phyloP scores from a whole-genome alignment of 2,329 filamentous ascomycete genomes.

The Trichophyton simii region DNA sequence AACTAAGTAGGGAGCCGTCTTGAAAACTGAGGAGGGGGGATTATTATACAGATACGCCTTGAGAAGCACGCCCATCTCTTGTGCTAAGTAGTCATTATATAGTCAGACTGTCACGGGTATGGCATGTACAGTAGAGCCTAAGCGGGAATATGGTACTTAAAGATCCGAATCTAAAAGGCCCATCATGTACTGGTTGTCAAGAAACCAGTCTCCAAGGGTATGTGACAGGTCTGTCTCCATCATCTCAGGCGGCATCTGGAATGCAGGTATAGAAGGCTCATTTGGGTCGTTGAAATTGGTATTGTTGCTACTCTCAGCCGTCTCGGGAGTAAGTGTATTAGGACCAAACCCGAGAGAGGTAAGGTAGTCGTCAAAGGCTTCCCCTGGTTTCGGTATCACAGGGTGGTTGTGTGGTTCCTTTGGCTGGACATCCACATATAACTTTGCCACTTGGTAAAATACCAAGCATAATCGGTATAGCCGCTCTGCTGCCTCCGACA shows the following conservation, averaged over 20 bases:
- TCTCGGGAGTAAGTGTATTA: slow-evolving; percentile 11
- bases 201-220: slow-evolving; percentile 54
- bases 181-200: slow-evolving; percentile 53
- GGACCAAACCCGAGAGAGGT: slow-evolving; percentile 50
- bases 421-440: slow-evolving; percentile 49
- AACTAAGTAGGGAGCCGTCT: not conserved
- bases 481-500: slow-evolving; percentile 48
- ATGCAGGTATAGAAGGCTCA: not conserved
- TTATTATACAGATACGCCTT: not conserved
- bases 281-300: not conserved
- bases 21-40: not conserved
- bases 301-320: not conserved
- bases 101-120: not conserved
- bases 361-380: slow-evolving; percentile 54
- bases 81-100: not conserved
- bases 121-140: not conserved
- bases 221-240: slow-evolving; percentile 23
- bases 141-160: not conserved
- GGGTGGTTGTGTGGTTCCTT: slow-evolving; percentile 19
- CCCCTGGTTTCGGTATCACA: slow-evolving; percentile 32
- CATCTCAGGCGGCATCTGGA: slow-evolving; percentile 12
- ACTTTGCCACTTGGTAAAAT: slow-evolving; percentile 47
- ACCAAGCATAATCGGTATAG: slow-evolving; percentile 51
- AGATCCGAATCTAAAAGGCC: slow-evolving; percentile 51
- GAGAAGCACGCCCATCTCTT: not conserved